phyloP scores from a whole-genome alignment of 2,329 filamentous ascomycete genomes.

The Rachicladosporium sp. region DNA sequence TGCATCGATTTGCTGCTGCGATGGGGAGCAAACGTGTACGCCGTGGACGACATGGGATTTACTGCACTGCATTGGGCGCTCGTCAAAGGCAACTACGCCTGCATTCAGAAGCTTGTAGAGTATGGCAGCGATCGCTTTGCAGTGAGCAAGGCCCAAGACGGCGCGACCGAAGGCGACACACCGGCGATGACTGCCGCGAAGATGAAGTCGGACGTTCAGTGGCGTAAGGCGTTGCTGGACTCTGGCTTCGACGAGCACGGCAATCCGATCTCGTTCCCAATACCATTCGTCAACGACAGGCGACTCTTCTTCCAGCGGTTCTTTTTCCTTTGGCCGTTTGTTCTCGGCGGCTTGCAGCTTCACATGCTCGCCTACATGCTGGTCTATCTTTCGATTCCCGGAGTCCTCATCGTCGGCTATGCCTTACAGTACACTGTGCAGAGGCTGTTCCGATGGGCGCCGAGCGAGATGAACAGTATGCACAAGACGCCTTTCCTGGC shows the following conservation, averaged over 20 bases:
- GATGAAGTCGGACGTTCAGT: constrained; percentile 73
- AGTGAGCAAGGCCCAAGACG: constrained; percentile 48
- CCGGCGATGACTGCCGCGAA: constrained; percentile 75
- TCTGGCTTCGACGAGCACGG: constrained; percentile 74
- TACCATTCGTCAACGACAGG: constrained; percentile 65
- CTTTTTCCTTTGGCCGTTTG: constrained; percentile 79
- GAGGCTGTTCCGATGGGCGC: constrained; percentile 68
- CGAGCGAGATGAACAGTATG: constrained; percentile 75
- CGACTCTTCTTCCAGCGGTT: constrained; percentile 69
- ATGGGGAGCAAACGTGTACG: constrained; percentile 91
- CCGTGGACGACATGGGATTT: constrained; percentile 81
- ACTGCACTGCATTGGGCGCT: constrained; percentile 93
- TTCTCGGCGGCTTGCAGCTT: constrained; percentile 59
- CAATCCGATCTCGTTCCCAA: constrained; percentile 60
- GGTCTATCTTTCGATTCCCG: constrained; percentile 63
- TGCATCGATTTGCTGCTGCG: constrained; percentile 86
- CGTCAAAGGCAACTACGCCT: constrained; percentile 80
- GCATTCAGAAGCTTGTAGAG: constrained; percentile 87
- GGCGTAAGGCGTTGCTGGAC: constrained; percentile 71
- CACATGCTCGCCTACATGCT: constrained; percentile 62
- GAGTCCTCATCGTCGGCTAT: constrained; percentile 54
- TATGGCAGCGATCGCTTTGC: constrained; percentile 91
- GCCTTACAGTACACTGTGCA: constrained; percentile 65
- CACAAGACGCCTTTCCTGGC: constrained; percentile 90
- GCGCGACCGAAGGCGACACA: constrained; percentile 62